Evolutionary conservation across 2,329 filamentous ascomycete species (phyloP), one percentile per base, ranked within the genome.

Genomic region (Hypoxylon sp.): DNA sequence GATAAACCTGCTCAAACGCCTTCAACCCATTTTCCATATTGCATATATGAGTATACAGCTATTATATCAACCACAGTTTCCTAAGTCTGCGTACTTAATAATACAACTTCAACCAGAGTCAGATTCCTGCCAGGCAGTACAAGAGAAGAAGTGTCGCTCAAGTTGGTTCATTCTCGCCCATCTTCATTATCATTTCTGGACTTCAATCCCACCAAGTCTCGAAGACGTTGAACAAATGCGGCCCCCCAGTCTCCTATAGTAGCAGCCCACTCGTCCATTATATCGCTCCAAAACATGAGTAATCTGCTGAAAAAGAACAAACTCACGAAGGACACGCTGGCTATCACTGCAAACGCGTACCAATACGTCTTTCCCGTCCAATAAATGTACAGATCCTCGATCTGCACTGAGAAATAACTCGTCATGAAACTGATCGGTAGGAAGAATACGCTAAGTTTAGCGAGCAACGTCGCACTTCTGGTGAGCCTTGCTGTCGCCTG

Each of bases 371-470:
- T 83, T 12, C 84, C 78, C 0, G 85, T 87, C 77, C 91, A 93
- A n/a, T 80, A 78, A 6, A 76, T 75, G 51, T 85, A 82, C 8
- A 89, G 79, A 3, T 86, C 84, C 6, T 81, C 78, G 52, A 93
- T 85, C 74, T 91, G 85, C 1, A 90, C 84, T 5, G 88, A 89
- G 76, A 93, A 94, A 77, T 93, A 94, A 30, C 83, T 87, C 2
- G 90, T 92, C 87, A 93, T 89, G 51, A 93, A 84, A 70, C 86
- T 90, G 65, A 93, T 89, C 0, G 91, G 91, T 59, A 93, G 82
- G 79, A 94, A 94, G 54, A 93, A 81, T 41, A 93, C 91, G 11
- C 89, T 91, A 5, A 91, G 87, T 75, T 94, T 93, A 48, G 90
- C 90, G 9, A 94, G 82, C 4, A 94, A 80, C 3, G 92, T 87